Base-by-base conservation (phyloP, 2,329 filamentous ascomycete species). In the Fusarium decemcellulare region DNA sequence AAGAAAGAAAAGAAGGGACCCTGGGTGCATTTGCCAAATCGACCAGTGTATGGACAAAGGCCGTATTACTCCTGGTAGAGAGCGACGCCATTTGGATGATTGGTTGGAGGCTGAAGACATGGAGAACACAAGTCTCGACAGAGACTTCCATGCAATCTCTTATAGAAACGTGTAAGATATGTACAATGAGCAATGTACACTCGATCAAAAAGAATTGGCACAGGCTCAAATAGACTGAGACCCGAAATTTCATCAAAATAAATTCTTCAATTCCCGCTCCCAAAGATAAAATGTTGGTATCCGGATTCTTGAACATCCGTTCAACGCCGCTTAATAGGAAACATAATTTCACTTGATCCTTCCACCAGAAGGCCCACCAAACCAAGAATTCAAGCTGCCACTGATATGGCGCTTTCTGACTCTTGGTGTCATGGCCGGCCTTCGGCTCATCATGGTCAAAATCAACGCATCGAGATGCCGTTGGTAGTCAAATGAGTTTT, bases 1-100 rank as follows among this genome's bases (percentile, higher is more conserved):
- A 95, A 93, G 84, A 87, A 92, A 79, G 85, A 88, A 58, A 90
- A 90, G 76, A 88, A 90, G 65, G 93, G 93, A 68, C 90, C 95
- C 15, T 98, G 95, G 95, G 88, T 92, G 12, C 93, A 95, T 74
- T 83, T 98, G 56, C 95, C 95, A 8, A 93, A 98, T 80, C 90
- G 95, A 66, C 93, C 92, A 8, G 86, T 99, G 59, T 91, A 91
- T 66, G 91, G 91, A 37, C 95, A 98, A 84, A 88, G 93, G 73
- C 95, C 94, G 77, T 97, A 96, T 80, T 97, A 97, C 81, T 90
- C 92, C 65, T 99, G 95, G 95, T 98, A 91, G 73, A 75, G 32
- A 34, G 12, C 18, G 42, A 47, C 8, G 36, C 12, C 42, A 39
- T 61, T 7, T 61, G 39, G 6, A 50, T 56, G 29, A 32, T 47